phyloP scores from a whole-genome alignment of 805 yeast genomes.

The Monosporozyma solicola region DNA sequence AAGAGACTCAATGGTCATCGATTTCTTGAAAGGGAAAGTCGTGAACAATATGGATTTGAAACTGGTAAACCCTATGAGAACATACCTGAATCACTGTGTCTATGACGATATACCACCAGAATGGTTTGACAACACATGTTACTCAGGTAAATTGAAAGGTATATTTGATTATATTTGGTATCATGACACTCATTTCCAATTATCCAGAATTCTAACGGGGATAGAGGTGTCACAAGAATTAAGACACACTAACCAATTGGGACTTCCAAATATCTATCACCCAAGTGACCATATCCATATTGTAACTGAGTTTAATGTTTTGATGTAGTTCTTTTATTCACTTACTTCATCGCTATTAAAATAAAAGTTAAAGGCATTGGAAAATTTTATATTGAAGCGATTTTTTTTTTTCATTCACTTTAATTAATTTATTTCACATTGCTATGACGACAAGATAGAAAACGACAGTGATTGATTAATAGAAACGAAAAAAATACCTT shows the following conservation, averaged over 20 bases:
- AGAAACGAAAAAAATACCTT: background rate
- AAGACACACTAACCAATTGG: conserved; percentile 18
- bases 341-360: background rate
- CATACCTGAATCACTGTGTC: conserved; percentile 26
- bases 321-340: background rate
- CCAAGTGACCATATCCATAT: conserved; percentile 53
- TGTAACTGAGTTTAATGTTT: conserved; percentile 31
- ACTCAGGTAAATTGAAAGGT: conserved; percentile 41
- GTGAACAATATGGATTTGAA: conserved; percentile 24
- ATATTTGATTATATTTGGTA: conserved; percentile 55
- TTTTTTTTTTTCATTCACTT: background rate
- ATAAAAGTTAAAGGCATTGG: background rate
- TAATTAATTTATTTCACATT: background rate
- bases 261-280: conserved; percentile 49
- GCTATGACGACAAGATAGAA: background rate
- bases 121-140: conserved; percentile 36
- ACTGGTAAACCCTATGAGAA: conserved; percentile 26
- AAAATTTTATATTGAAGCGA: background rate
- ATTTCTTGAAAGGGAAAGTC: conserved; percentile 32
- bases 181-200: conserved; percentile 32
- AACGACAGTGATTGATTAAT: background rate
- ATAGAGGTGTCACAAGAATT: conserved; percentile 25
- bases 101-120: conserved; percentile 26
- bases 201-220: conserved; percentile 45
- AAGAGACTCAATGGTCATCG: conserved; percentile 41